Evolutionary conservation across 495 filamentous ascomycete genomes (phyloP).

Genomic region (Neurospora discreta): DNA sequence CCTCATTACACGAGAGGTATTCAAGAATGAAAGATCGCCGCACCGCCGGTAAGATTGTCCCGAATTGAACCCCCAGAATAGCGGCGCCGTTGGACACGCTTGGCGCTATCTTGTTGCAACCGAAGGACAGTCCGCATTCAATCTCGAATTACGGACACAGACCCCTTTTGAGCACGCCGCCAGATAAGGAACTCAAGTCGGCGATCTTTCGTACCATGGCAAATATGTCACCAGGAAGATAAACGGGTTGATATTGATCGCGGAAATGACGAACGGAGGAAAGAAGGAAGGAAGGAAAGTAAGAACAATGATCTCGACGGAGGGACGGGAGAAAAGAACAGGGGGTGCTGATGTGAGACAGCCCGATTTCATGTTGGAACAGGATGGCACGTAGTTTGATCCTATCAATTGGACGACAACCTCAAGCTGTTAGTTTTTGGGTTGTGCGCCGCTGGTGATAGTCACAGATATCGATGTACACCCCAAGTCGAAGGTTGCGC

Average conservation of each 20-base stretch:
- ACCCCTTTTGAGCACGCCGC: neutral
- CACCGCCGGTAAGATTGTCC: neutral
- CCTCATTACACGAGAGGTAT: too few species aligned
- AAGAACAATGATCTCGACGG: neutral
- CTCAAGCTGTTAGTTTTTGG: neutral
- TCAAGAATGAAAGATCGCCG: neutral
- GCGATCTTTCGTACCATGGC: neutral
- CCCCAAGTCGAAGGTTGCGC: neutral
- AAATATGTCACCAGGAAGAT: too few species aligned
- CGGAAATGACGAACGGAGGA: neutral
- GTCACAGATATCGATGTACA: neutral
- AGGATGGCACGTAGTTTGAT: neutral
- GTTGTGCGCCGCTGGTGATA: neutral
- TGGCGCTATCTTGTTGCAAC: neutral
- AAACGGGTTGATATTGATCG: neutral
- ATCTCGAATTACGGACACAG: neutral
- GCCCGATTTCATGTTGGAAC: neutral
- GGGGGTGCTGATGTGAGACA: neutral
- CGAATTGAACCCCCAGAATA: neutral
- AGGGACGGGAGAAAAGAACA: neutral
- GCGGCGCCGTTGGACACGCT: neutral
- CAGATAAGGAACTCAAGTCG: neutral
- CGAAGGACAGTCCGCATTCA: neutral
- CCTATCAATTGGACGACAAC: neutral
- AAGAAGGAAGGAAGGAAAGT: neutral